Evolutionary conservation across 2,329 filamentous ascomycete genomes (phyloP), one percentile per base, ranked within the genome.

Genomic region (Scopulariopsis brevicaulis): DNA sequence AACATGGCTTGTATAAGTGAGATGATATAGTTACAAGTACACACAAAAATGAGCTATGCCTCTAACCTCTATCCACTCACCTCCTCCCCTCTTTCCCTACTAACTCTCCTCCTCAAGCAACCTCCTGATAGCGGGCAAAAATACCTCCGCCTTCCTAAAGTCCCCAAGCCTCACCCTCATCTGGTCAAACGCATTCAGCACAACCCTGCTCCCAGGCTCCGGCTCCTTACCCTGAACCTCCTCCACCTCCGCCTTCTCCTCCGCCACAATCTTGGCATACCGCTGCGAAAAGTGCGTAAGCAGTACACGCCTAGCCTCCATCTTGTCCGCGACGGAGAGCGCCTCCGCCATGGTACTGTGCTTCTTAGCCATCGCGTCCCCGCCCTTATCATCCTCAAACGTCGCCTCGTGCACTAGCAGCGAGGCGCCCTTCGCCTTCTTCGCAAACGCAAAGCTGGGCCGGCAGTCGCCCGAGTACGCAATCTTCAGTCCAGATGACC

Each of bases 271-370:
- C 71, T 93, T 93, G 65, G 90, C 87, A 70, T 99, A 99, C 8
- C 94, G 81, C 74, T 99, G 94, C 58, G 86, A 92, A 72, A 99
- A 99, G 70, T 99, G 94, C 8, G 94, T 99, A 54, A 99, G 78
- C 58, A 99, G 74, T 18, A 94, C 85, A 18, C 89, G 79, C 62
- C 85, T 82, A 0, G 92, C 94, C 32, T 80, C 72, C 94, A 99
- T 99, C 53, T 77, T 73, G 14, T 80, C 78, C 1, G 87, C 93
- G 3, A 97, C 81, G 52, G 77, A 78, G 3, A 99, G 79, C 1
- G 94, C 94, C 73, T 99, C 94, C 15, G 81, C 81, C 61, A 91
- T 89, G 10, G 94, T 99, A 46, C 82, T 89, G 74, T 99, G 94
- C 67, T 87, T 91, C 81, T 99, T 99, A 56, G 87, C 89, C 32